Percentiles rank a stretch among this genome's conserved stretches.
Conservation (phyloP, 768 basidiomycete species). For the Thelephora aurantiotincta region DNA sequence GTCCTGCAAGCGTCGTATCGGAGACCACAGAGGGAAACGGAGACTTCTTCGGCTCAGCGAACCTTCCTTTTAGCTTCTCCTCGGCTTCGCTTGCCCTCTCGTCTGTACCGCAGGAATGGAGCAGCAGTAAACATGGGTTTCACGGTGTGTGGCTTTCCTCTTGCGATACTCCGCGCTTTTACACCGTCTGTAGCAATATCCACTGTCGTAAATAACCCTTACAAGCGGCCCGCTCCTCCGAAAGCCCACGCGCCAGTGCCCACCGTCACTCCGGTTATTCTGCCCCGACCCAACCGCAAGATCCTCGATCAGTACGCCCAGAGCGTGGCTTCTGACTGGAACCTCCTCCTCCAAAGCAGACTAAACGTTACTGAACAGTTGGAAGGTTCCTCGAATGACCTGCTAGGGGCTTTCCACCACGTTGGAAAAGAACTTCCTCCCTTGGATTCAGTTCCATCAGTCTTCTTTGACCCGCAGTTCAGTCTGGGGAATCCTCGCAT, state of each 20-base stretch:
- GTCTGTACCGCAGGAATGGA: constrained; percentile 54
- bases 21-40: constrained; percentile 56
- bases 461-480: constrained; percentile 74
- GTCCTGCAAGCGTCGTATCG: constrained; percentile 61
- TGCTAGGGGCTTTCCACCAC: constrained; percentile 15
- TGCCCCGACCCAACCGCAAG: constrained; percentile 67
- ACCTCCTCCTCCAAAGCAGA: constrained; percentile 41
- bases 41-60: constrained; percentile 40
- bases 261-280: constrained; percentile 51
- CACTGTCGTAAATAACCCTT: constrained; percentile 84
- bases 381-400: constrained; percentile 8
- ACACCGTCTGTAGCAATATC: constrained; percentile 57
- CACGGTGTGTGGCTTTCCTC: constrained; percentile 42
- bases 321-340: constrained; percentile 65
- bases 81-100: constrained; percentile 31
- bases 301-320: constrained; percentile 79
- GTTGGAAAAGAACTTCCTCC: constrained; percentile 42
- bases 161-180: not conserved
- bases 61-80: constrained; percentile 31
- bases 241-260: constrained; percentile 77
- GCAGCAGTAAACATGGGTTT: constrained; percentile 74
- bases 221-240: constrained; percentile 71
- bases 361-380: constrained; percentile 19
- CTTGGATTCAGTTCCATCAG: constrained; percentile 58
- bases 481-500: constrained; percentile 69